phyloP scores from a whole-genome alignment of 2,329 filamentous ascomycete species.

The Seiridium cupressi region DNA sequence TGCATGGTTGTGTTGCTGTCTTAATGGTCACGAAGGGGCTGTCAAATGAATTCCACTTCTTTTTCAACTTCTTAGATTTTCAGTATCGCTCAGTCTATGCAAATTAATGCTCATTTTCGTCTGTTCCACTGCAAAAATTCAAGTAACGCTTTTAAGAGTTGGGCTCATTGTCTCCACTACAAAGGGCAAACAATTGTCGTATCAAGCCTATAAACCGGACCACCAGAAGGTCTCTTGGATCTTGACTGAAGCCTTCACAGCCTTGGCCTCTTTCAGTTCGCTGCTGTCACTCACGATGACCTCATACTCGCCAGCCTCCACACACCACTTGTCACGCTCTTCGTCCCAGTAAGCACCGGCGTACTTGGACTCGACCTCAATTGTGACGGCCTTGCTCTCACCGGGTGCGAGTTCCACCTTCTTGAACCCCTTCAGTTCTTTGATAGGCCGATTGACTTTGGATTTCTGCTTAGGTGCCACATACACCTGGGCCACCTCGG shows the following conservation, averaged over 20 bases:
- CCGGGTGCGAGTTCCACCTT: constrained; percentile 64
- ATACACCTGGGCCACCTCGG: constrained; percentile 59
- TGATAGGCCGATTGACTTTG: constrained; percentile 53
- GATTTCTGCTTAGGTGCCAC: constrained; percentile 49
- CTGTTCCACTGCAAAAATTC: no score
- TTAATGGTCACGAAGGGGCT: no score
- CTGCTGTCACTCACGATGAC: constrained; percentile 61
- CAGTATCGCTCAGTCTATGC: no score
- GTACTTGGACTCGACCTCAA: constrained; percentile 61
- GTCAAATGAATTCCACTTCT: no score
- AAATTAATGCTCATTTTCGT: no score
- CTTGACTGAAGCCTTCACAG: constrained; percentile 51
- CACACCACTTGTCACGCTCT: constrained; percentile 61
- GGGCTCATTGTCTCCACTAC: no score
- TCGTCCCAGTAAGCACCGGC: constrained; percentile 71
- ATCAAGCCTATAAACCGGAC: constrained; percentile 52
- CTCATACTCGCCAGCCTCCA: constrained; percentile 64
- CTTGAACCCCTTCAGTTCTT: constrained; percentile 64
- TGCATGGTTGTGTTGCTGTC: no score
- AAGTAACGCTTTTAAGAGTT: no score
- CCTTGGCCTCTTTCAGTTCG: constrained; percentile 40
- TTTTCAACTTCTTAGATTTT: no score
- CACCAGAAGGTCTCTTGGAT: constrained; percentile 65
- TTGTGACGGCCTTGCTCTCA: constrained; percentile 53
- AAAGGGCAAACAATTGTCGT: no score